Evolutionary conservation across 148 eudicot species (phyloP).

Genomic region (Salicornia ramosissima): DNA sequence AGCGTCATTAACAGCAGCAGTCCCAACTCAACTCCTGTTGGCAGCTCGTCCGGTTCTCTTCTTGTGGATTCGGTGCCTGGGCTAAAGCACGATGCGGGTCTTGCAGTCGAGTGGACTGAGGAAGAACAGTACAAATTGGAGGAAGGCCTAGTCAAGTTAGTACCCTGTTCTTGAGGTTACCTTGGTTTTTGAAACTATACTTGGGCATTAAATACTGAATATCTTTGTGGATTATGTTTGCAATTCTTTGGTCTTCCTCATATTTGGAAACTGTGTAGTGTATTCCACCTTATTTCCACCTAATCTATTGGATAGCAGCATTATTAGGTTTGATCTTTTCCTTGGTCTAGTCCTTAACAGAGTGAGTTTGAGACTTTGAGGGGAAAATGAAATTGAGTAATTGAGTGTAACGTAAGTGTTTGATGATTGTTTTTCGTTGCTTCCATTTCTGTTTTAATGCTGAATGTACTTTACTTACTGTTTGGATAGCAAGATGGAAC

Average conservation of each 20-base stretch:
- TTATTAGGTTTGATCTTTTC: background rate
- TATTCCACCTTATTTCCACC: background rate
- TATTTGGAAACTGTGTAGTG: background rate
- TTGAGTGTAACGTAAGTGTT: no score
- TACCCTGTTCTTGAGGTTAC: conserved; percentile 29
- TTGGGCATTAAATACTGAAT: background rate
- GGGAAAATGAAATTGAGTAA: background rate
- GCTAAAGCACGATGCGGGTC: conserved; percentile 70
- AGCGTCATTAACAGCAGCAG: conserved; percentile 35
- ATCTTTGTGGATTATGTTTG: conserved; percentile 8
- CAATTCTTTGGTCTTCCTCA: conserved; percentile 9
- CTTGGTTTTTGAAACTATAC: no score
- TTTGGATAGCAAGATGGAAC: no score
- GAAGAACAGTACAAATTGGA: conserved; percentile 75
- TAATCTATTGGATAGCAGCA: background rate
- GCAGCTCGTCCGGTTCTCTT: conserved; percentile 44
- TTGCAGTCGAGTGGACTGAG: conserved; percentile 77
- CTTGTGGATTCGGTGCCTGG: conserved; percentile 68
- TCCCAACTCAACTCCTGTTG: conserved; percentile 30
- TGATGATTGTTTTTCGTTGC: no score
- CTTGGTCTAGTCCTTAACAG: background rate
- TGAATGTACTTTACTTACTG: no score
- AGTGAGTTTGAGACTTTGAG: background rate
- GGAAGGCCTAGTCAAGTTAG: conserved; percentile 81
- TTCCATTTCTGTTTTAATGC: no score